Evolutionary conservation across 352 stramenopile genomes (phyloP), one percentile per base, ranked within the genome.

Genomic region (Peronospora farinosa): DNA sequence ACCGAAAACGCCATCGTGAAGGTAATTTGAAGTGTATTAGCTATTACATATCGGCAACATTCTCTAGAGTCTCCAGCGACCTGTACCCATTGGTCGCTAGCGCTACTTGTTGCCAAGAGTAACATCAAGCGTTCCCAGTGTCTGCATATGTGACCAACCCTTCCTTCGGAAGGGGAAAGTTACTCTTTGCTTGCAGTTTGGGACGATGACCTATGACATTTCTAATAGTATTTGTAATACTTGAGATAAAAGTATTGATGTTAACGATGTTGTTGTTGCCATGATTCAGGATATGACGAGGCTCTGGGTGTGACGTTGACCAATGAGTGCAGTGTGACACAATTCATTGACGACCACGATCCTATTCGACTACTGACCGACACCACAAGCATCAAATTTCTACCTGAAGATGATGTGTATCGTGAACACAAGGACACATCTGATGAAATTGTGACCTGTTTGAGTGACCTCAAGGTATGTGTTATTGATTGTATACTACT

Each of bases 361-460:
- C 95, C 97, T 5, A 97, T 99, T 46, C 86, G 95, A 36, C 69
- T 99, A 17, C 57, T 99, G 10, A 97, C 89, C 3, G 87, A 97
- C 43, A 90, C 87, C 30, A 98, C 93, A 0, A 86, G 94, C 13
- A 86, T 99, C 15, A 74, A 75, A 0, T 98, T 98, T 66, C 45
- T 86, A 10, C 72, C 74, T 0, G 68, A 84, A 31, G 83, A 91
- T 30, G 73, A 89, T 31, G 74, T 91, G n/a, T 95, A 89, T 52
- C 75, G 70, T 0, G 74, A 90, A 0, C 85, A 93, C 60, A 69
- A 73, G 3, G 48, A 69, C 7, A 97, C 91, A 0, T 86, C 56
- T 0, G 63, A 88, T 7, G 91, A 97, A 47, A 72, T 97, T 32
- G 57, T 76, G 5, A 69, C 57, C 0, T 92, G 73, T 37, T 58